phyloP scores from a whole-genome alignment of 371 early-diverging fungal genomes.

The Apophysomyces variabilis region DNA sequence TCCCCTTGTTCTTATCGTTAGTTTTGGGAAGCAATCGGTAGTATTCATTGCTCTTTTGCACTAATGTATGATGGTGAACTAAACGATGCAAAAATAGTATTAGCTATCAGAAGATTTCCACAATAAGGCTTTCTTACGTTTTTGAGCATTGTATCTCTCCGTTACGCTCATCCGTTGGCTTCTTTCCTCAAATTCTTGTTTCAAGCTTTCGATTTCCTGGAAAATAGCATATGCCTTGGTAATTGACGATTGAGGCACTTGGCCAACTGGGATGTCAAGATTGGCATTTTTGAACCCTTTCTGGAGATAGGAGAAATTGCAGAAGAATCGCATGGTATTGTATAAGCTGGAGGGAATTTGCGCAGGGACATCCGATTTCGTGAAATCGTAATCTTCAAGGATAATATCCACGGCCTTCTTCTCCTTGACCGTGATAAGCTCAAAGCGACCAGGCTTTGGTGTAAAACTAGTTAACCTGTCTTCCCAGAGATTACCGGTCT shows the following conservation, averaged over 20 bases:
- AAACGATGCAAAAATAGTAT: not conserved
- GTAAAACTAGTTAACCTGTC: slow-evolving; percentile 32
- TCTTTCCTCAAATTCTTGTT: slow-evolving; percentile 28
- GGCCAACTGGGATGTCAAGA: slow-evolving; percentile 59
- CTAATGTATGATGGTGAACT: slow-evolving; percentile 31
- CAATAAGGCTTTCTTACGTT: slow-evolving; percentile 15
- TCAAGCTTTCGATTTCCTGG: slow-evolving; percentile 26
- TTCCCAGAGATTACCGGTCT: slow-evolving; percentile 62
- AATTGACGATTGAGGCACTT: slow-evolving; percentile 42
- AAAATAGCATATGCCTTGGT: slow-evolving; percentile 45
- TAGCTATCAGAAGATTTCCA: not conserved
- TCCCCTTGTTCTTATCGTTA: slow-evolving; percentile 23
- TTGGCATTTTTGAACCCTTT: slow-evolving; percentile 30
- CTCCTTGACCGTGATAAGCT: slow-evolving; percentile 34
- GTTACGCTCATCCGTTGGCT: not conserved
- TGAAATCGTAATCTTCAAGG: slow-evolving; percentile 18
- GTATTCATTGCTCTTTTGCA: slow-evolving; percentile 41
- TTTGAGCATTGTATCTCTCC: slow-evolving; percentile 13
- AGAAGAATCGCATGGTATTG: slow-evolving; percentile 50
- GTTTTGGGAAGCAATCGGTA: slow-evolving; percentile 40
- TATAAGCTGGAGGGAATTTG: slow-evolving; percentile 26
- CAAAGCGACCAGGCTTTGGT: slow-evolving; percentile 53
- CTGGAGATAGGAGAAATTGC: slow-evolving; percentile 47
- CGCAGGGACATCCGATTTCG: slow-evolving; percentile 14
- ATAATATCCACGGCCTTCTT: slow-evolving; percentile 10